Evolutionary conservation across 2,329 filamentous ascomycete species (phyloP).

Genomic region (Paecilomyces niveus): DNA sequence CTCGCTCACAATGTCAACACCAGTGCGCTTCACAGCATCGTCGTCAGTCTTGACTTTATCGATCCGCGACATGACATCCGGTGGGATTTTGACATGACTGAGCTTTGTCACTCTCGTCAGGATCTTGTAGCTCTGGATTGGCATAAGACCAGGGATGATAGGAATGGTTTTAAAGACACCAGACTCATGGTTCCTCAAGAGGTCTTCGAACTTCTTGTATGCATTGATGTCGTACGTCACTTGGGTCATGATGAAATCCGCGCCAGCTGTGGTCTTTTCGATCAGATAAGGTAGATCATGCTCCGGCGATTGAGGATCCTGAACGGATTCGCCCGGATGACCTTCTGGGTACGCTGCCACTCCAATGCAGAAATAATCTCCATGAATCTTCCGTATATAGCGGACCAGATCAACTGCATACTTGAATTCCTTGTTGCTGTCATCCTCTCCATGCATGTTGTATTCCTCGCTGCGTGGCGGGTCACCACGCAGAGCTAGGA

Average conservation of each 20-base stretch:
- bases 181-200: conserved; percentile 71
- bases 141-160: conserved; percentile 94
- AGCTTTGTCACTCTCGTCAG: conserved; percentile 89
- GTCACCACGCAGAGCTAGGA: conserved; percentile 84
- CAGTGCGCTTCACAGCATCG: conserved; percentile 41
- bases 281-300: conserved; percentile 78
- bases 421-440: conserved; percentile 70
- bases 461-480: conserved; percentile 88
- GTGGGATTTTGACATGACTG: conserved; percentile 78
- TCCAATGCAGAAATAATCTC: conserved; percentile 93
- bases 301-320: conserved; percentile 61
- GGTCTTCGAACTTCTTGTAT: conserved; percentile 72
- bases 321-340: conserved; percentile 84
- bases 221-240: conserved; percentile 87
- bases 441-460: conserved; percentile 53
- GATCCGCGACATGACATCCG: conserved; percentile 58
- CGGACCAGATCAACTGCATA: conserved; percentile 84
- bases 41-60: conserved; percentile 41
- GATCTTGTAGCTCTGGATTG: conserved; percentile 95
- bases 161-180: conserved; percentile 78
- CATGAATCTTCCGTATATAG: conserved; percentile 79
- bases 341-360: conserved; percentile 94
- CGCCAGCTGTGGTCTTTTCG: conserved; percentile 84
- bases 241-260: conserved; percentile 98
- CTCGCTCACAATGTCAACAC: conserved; percentile 64